These are phyloP conservation scores for Inga oerstediana DNA, from an alignment of 306 rosid genomes.

Conservation along the genomic window DNA sequence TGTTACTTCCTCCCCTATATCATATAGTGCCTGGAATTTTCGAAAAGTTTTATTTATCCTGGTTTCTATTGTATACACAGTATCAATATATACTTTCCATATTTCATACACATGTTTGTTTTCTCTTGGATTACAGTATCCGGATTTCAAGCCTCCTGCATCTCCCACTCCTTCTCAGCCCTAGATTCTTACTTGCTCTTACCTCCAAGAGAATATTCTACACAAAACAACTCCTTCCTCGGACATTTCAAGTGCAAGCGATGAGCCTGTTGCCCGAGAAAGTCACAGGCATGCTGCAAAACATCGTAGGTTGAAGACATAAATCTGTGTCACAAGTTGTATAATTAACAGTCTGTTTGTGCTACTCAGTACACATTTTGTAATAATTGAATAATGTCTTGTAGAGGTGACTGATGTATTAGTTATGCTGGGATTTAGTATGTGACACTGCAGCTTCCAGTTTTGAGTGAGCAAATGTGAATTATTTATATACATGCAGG, in stretches of 20 bases:
- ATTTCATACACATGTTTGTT: neutral
- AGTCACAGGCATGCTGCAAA: slow-evolving; percentile 20
- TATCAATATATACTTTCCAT: neutral
- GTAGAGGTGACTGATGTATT: slow-evolving; percentile 32
- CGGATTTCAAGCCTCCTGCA: slow-evolving; percentile 96
- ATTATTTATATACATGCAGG: neutral
- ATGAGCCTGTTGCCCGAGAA: slow-evolving; percentile 33
- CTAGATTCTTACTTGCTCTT: slow-evolving; percentile 45
- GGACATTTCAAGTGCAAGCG: slow-evolving; percentile 25
- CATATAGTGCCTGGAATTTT: neutral
- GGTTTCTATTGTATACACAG: neutral
- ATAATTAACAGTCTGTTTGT: slow-evolving; percentile 31
- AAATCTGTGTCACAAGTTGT: slow-evolving; percentile 24
- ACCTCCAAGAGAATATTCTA: slow-evolving; percentile 26
- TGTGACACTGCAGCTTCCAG: slow-evolving; percentile 23
- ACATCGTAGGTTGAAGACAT: slow-evolving; percentile 32
- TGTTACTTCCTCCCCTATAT: neutral
- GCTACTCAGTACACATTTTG: slow-evolving; percentile 32
- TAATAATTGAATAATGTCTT: slow-evolving; percentile 35
- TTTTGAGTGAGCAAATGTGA: slow-evolving; percentile 38
- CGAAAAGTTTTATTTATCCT: neutral
- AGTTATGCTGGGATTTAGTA: slow-evolving; percentile 33
- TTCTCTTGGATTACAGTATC: slow-evolving; percentile 67
- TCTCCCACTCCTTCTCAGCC: slow-evolving; percentile 96
- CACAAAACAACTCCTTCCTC: slow-evolving; percentile 34